Percentiles rank a stretch among this genome's conserved stretches.
Conservation (phyloP, 164 flowering plant species). For the Chimonanthus praecox region DNA sequence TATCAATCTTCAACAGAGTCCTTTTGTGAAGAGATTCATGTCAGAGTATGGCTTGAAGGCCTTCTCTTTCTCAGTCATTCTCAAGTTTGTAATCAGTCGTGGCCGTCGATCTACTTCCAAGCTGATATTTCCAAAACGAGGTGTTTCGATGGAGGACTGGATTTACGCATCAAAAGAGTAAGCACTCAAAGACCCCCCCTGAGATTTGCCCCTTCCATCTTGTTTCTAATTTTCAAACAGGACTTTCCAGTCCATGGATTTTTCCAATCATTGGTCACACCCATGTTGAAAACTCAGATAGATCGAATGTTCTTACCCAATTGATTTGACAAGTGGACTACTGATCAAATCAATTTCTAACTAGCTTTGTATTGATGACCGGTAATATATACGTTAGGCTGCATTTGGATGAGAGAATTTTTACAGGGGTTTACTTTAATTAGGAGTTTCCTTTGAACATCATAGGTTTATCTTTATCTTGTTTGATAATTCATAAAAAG, state of each 20-base stretch:
- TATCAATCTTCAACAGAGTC: neutral
- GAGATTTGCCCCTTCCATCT: too few relatives aligned
- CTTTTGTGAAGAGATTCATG: neutral
- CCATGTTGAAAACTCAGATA: neutral
- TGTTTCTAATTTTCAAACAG: neutral
- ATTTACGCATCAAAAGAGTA: neutral
- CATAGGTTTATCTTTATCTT: too few relatives aligned
- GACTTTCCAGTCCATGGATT: neutral
- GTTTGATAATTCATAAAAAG: too few relatives aligned
- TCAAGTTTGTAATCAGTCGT: conserved; percentile 1
- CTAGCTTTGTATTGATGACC: too few relatives aligned
- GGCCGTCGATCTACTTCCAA: conserved; percentile 3
- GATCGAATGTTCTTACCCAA: neutral
- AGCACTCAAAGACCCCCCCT: neutral
- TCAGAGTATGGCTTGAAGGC: neutral
- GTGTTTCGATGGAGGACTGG: conserved; percentile 2
- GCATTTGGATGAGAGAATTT: too few relatives aligned
- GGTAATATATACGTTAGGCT: too few relatives aligned
- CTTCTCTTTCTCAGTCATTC: neutral
- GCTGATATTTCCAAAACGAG: neutral
- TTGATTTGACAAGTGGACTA: neutral
- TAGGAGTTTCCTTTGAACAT: too few relatives aligned
- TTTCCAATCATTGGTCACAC: too few relatives aligned
- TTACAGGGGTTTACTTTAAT: too few relatives aligned
- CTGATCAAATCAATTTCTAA: too few relatives aligned